Evolutionary conservation across 2,329 filamentous ascomycete species (phyloP).

Genomic region (Xylariaceae sp.): DNA sequence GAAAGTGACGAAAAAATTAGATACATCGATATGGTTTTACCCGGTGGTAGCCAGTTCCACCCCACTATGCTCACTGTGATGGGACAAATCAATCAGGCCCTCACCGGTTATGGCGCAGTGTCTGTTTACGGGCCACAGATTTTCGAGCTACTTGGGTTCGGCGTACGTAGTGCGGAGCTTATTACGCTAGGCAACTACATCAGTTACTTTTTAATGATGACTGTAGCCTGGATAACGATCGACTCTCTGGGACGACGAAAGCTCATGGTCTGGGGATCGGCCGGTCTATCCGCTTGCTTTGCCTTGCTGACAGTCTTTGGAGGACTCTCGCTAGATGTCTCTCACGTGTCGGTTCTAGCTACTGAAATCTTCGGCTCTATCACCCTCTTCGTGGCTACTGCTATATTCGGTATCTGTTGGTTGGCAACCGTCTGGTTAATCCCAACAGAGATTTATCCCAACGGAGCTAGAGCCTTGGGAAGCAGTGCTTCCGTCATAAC

Average conservation of each 20-base stretch:
- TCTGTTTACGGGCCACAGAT: slow-evolving; percentile 70
- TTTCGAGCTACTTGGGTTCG: slow-evolving; percentile 66
- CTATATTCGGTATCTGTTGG: slow-evolving; percentile 67
- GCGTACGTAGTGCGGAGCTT: slow-evolving; percentile 57
- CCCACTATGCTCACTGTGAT: slow-evolving; percentile 67
- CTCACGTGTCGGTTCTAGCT: slow-evolving; percentile 48
- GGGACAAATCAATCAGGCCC: slow-evolving; percentile 67
- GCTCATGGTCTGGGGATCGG: slow-evolving; percentile 60
- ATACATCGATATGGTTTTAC: slow-evolving; percentile 65
- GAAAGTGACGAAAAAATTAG: slow-evolving; percentile 55
- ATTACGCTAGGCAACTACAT: slow-evolving; percentile 67
- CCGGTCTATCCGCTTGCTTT: slow-evolving; percentile 56
- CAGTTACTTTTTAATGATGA: slow-evolving; percentile 68
- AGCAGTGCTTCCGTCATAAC: slow-evolving; percentile 61
- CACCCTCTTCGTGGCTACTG: slow-evolving; percentile 62
- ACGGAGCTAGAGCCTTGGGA: slow-evolving; percentile 59
- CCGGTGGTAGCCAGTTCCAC: slow-evolving; percentile 62
- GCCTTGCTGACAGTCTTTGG: slow-evolving; percentile 59
- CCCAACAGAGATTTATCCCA: slow-evolving; percentile 64
- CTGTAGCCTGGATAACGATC: slow-evolving; percentile 65
- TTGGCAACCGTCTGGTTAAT: slow-evolving; percentile 66
- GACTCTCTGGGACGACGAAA: slow-evolving; percentile 61
- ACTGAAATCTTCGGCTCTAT: slow-evolving; percentile 59
- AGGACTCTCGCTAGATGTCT: slow-evolving; percentile 51
- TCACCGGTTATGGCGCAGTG: slow-evolving; percentile 65